A percentile compares a stretch with the other conserved stretches of the same genome.
phyloP scores from a whole-genome alignment of 176 grass and related monocot species.

The Avena sativa region DNA sequence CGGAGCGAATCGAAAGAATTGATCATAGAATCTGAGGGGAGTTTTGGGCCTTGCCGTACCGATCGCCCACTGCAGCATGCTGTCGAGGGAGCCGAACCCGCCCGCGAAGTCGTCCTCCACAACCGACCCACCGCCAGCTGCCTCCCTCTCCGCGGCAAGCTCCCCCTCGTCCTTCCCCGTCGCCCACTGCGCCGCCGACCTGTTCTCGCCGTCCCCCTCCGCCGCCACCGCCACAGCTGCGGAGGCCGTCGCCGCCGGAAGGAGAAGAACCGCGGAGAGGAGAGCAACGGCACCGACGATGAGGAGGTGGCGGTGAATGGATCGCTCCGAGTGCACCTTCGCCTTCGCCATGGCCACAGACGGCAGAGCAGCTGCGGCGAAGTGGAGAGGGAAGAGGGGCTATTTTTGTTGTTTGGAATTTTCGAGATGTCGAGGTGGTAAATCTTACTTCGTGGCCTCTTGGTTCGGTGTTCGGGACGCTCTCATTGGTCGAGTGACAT shows the following conservation, averaged over 20 bases:
- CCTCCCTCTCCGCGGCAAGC: slow-evolving; percentile 34
- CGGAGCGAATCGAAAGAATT: background rate
- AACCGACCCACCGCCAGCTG: slow-evolving; percentile 12
- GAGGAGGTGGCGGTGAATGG: background rate
- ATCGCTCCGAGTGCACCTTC: slow-evolving; percentile 14
- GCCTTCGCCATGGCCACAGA: slow-evolving; percentile 47
- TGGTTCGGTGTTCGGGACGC: slow-evolving; percentile 39
- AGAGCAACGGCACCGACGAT: background rate
- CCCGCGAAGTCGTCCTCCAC: slow-evolving; percentile 78
- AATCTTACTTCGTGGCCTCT: background rate
- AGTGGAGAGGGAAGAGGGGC: background rate
- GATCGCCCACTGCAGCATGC: slow-evolving; percentile 98
- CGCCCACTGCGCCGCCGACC: slow-evolving; percentile 54
- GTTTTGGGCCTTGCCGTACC: slow-evolving; percentile 50
- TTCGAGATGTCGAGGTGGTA: slow-evolving; percentile 24
- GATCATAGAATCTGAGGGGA: background rate
- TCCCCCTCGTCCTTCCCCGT: slow-evolving; percentile 63
- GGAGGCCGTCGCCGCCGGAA: too few species aligned
- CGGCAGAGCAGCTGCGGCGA: background rate
- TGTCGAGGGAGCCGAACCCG: slow-evolving; percentile 86
- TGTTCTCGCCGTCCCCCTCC: slow-evolving; percentile 50
- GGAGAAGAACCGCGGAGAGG: slow-evolving; percentile 2
- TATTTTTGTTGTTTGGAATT: background rate
- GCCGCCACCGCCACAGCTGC: background rate
- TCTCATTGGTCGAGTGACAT: slow-evolving; percentile 52